These are phyloP conservation scores for Juncus effusus DNA, from an alignment of 176 grass and related monocot species.

Conservation along the genomic window DNA sequence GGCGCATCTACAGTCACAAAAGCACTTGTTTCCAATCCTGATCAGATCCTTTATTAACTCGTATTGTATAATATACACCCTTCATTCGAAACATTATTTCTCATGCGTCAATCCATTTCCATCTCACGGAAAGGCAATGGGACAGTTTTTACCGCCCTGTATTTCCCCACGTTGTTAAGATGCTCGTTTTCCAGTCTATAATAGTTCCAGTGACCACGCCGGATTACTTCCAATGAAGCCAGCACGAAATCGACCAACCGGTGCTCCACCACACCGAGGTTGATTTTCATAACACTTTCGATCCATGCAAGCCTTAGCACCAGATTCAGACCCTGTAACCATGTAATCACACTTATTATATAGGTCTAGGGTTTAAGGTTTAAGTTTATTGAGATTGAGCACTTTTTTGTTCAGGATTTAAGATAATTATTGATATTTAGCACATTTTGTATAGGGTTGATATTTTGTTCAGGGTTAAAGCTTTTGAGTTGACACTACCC, in stretches of 20 bases:
- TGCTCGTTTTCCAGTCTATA: constrained; percentile 88
- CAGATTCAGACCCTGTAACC: constrained; percentile 64
- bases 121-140: constrained; percentile 83
- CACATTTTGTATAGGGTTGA: too few relatives aligned
- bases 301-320: constrained; percentile 82
- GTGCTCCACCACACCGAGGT: constrained; percentile 32
- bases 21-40: neutral
- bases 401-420: too few relatives aligned
- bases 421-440: too few relatives aligned
- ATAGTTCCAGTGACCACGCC: constrained; percentile 91
- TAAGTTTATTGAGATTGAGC: too few relatives aligned
- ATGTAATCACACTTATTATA: neutral
- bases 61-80: constrained; percentile 9
- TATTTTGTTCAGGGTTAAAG: too few relatives aligned
- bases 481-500: too few relatives aligned
- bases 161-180: constrained; percentile 82
- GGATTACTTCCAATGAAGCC: constrained; percentile 72
- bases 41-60: neutral
- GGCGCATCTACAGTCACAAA: neutral
- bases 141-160: constrained; percentile 69
- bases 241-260: constrained; percentile 68
- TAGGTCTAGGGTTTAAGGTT: too few relatives aligned
- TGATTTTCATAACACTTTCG: constrained; percentile 64
- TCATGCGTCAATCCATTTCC: constrained; percentile 45
- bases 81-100: constrained; percentile 13